Conservation (phyloP, 176 grass and related monocot species). For the Stipa capillata region DNA sequence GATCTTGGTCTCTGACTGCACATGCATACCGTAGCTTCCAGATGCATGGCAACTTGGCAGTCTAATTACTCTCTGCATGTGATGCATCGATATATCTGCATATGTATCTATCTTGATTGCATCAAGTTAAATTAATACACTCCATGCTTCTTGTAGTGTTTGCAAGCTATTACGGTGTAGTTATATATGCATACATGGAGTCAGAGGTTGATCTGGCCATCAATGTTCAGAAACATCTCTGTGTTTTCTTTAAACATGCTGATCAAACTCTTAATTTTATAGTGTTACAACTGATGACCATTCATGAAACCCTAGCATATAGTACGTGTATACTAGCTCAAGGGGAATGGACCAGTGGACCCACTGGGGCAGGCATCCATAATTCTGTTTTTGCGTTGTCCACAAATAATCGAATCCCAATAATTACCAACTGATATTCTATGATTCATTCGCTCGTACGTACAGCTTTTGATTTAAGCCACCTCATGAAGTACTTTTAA, state of each 20-base stretch:
- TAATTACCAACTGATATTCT: not conserved
- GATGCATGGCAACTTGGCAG: not conserved
- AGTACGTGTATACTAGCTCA: too few species aligned
- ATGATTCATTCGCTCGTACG: not conserved
- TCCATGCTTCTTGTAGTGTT: not conserved
- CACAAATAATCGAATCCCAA: not conserved
- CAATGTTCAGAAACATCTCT: too few species aligned
- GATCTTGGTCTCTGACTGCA: not conserved
- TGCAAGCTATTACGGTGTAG: not conserved
- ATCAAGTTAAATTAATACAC: not conserved
- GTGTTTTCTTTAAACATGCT: too few species aligned
- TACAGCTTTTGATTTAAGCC: too few species aligned
- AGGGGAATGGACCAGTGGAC: not conserved
- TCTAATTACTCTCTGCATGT: not conserved
- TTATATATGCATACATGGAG: too few species aligned
- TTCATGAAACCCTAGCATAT: too few species aligned
- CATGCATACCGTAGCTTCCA: not conserved
- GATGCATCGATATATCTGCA: slow-evolving; percentile 10
- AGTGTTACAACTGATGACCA: too few species aligned
- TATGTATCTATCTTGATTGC: not conserved
- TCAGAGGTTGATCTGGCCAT: not conserved
- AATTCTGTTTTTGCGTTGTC: not conserved
- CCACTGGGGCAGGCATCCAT: not conserved
- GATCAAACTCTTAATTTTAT: too few species aligned
- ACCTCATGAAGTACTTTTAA: too few species aligned